Evolutionary conservation across 306 rosid genomes (phyloP).

Genomic region (Lathyrus sativus): DNA sequence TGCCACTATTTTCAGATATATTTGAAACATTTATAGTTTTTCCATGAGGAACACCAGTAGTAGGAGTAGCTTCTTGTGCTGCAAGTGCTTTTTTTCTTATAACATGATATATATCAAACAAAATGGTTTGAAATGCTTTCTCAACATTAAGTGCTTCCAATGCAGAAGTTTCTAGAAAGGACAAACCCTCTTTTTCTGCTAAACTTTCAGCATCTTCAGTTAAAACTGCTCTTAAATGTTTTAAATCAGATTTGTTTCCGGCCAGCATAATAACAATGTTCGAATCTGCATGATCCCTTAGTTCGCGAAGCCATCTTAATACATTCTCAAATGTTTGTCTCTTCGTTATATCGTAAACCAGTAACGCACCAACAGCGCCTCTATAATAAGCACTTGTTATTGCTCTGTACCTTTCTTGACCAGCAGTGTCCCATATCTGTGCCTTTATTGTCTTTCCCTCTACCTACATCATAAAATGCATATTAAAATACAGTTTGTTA

Average conservation of each 20-base stretch:
- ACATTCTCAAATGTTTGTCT: slow-evolving; percentile 77
- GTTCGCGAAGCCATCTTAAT: slow-evolving; percentile 75
- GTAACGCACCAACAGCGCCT: slow-evolving; percentile 81
- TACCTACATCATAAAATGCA: slow-evolving; percentile 45
- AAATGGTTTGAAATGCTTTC: slow-evolving; percentile 74
- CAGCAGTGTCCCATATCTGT: slow-evolving; percentile 94
- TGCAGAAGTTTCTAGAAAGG: slow-evolving; percentile 76
- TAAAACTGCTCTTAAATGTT: slow-evolving; percentile 64
- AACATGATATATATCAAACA: slow-evolving; percentile 70
- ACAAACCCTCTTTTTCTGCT: slow-evolving; percentile 65
- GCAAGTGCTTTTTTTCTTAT: slow-evolving; percentile 80
- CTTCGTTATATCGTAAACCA: slow-evolving; percentile 80
- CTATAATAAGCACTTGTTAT: slow-evolving; percentile 84
- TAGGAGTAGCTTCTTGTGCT: slow-evolving; percentile 64
- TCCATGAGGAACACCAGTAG: slow-evolving; percentile 66
- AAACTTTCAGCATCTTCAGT: slow-evolving; percentile 63
- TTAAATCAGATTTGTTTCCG: slow-evolving; percentile 70
- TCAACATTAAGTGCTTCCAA: slow-evolving; percentile 71
- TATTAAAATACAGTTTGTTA: too few species aligned
- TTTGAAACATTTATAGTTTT: slow-evolving; percentile 66
- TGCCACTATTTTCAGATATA: slow-evolving; percentile 38
- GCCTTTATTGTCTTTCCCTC: slow-evolving; percentile 87
- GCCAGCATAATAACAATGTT: slow-evolving; percentile 80
- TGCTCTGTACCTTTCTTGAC: slow-evolving; percentile 85
- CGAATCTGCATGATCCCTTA: slow-evolving; percentile 78